A percentile compares a stretch with the other conserved stretches of the same genome.
phyloP scores from a whole-genome alignment of 2,329 filamentous ascomycete genomes.

The Sarocladiaceae sp. region DNA sequence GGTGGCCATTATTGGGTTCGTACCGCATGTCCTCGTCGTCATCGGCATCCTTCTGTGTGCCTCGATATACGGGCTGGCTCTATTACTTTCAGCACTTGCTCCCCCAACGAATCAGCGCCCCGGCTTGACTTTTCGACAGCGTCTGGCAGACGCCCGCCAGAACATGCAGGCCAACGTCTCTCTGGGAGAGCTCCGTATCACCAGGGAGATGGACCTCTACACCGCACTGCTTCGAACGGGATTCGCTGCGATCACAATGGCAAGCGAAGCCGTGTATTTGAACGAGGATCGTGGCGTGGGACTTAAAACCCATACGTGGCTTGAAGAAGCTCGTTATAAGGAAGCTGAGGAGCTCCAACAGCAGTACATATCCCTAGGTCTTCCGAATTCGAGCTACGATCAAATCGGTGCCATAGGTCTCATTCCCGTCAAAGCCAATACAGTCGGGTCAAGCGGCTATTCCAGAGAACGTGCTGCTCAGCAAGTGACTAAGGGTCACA shows the following conservation, averaged over 20 bases:
- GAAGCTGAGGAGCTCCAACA: slow-evolving; percentile 64
- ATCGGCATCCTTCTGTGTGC: slow-evolving; percentile 72
- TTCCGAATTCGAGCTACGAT: slow-evolving; percentile 46
- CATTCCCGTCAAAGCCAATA: slow-evolving; percentile 46
- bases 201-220: slow-evolving; percentile 92
- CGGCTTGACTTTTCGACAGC: slow-evolving; percentile 45
- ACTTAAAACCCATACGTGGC: slow-evolving; percentile 76
- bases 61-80: slow-evolving; percentile 71
- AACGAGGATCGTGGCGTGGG: slow-evolving; percentile 80
- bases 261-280: slow-evolving; percentile 91
- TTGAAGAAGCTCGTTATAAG: slow-evolving; percentile 79
- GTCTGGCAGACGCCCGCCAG: slow-evolving; percentile 67
- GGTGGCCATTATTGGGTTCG: slow-evolving; percentile 90
- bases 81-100: slow-evolving; percentile 63
- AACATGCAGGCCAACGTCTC: slow-evolving; percentile 94
- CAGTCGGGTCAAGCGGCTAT: slow-evolving; percentile 53
- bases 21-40: slow-evolving; percentile 87
- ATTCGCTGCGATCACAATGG: slow-evolving; percentile 84
- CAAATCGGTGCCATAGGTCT: slow-evolving; percentile 50
- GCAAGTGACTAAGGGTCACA: slow-evolving; percentile 43
- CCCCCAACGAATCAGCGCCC: slow-evolving; percentile 21
- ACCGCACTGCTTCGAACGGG: slow-evolving; percentile 82
- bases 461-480: slow-evolving; percentile 66
- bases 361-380: slow-evolving; percentile 44
- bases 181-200: slow-evolving; percentile 73